Base-by-base conservation (phyloP, 2,329 filamentous ascomycete species). In the Teratosphaeria viscida region DNA sequence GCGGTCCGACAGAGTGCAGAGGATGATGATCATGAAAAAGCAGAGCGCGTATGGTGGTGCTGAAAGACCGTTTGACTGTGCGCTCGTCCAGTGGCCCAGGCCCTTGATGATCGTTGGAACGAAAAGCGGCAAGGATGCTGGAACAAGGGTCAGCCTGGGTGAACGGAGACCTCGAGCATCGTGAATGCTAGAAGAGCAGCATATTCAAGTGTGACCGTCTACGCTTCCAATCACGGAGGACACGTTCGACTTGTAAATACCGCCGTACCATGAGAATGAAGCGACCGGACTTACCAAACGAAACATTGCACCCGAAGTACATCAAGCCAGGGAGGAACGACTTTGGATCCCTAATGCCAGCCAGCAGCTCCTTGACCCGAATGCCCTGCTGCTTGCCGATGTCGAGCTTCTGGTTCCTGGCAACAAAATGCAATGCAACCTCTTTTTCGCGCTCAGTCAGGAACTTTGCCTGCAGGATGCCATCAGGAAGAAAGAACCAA, bases 81-180 rank as follows among this genome's bases (percentile, higher is more conserved):
- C 80, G 14, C 79, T 75, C 0, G 80, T 81, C 72, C 86, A 90
- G 43, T 34, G 52, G 10, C 87, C 87, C 84, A 90, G 88, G 58
- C 76, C 72, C 5, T 71, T 68, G 61, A 78, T 68, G 57, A 77
- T 76, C 0, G 75, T 77, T 0, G 75, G 75, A 0, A 77, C 67
- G 63, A 76, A 77, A 34, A 77, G 74, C 0, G 75, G 75, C 32
- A 57, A 26, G 23, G 54, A 56, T 49, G 43, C 43, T 49, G 43
- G 29, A 5, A 49, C 43, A 49, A 8, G 16, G 16, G 16, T 49
- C 43, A 49, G 43, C 43, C 43, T 49, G 43, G 2, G n/a, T 49
- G 16, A 19, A 49, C 8, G 16, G 5, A 23, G n/a, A 49, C 43
- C 43, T 49, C 43, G 19, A 16, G 43, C 43, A 19, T 19, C 2